Conservation (phyloP, 495 filamentous ascomycete genomes). For the Penicillium turbatum region DNA sequence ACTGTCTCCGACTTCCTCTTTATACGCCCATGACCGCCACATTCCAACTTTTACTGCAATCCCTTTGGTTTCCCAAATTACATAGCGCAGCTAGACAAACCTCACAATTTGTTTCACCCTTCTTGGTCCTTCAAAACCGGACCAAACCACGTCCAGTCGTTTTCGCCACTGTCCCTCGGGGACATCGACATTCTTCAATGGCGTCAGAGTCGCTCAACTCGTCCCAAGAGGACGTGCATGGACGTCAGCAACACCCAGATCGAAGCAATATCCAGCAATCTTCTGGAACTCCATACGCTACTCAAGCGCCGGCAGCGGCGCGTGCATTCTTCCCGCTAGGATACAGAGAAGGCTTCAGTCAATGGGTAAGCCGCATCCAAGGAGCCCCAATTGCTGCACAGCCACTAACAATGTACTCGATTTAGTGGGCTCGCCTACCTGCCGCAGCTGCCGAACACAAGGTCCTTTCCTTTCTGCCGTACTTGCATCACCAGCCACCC, state of each 20-base stretch:
- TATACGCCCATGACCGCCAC: slow-evolving; percentile 16
- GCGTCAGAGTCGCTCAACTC: slow-evolving; percentile 39
- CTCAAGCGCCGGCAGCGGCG: slow-evolving; percentile 34
- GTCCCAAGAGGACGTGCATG: slow-evolving; percentile 25
- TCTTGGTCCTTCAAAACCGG: slow-evolving; percentile 22
- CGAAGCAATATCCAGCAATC: slow-evolving; percentile 3
- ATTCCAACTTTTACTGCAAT: slow-evolving; percentile 8
- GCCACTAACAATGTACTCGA: slow-evolving; percentile 5
- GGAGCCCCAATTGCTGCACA: not conserved
- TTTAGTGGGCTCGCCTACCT: slow-evolving; percentile 76
- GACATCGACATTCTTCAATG: slow-evolving; percentile 33
- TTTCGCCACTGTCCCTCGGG: slow-evolving; percentile 16
- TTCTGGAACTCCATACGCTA: slow-evolving; percentile 30
- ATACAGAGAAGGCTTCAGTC: slow-evolving; percentile 83
- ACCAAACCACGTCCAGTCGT: slow-evolving; percentile 15
- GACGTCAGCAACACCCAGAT: slow-evolving; percentile 37
- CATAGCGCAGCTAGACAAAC: not conserved
- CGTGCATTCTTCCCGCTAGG: slow-evolving; percentile 71
- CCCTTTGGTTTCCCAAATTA: slow-evolving; percentile 5
- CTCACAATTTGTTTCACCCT: slow-evolving; percentile 1
- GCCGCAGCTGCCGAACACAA: slow-evolving; percentile 83
- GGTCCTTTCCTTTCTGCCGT: slow-evolving; percentile 83
- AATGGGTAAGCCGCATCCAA: slow-evolving; percentile 65
- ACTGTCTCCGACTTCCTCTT: slow-evolving; percentile 21
- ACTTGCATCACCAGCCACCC: slow-evolving; percentile 68